Base-by-base conservation (phyloP, 1,284 basidiomycete species). In the Sporisorium exsertum region DNA sequence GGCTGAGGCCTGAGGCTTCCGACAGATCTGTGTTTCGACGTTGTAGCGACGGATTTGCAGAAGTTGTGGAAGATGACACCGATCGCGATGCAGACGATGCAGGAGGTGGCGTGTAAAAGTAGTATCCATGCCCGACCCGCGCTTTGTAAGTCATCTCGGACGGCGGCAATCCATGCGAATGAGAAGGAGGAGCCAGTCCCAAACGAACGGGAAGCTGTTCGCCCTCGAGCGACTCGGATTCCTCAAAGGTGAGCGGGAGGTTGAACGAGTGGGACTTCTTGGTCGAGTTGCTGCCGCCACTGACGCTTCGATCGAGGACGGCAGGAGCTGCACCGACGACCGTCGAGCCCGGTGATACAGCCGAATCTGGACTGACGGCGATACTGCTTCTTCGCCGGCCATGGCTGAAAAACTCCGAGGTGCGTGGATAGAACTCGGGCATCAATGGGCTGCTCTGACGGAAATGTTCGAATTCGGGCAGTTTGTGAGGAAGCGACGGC, bases 71-170 rank as follows among this genome's bases (percentile, higher is more conserved):
- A 1, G 52, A 22, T 5, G 56, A 16, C 6, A 51, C 12, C 4
- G 37, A 22, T 5, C 43, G 35, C 15, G 37, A 35, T 12, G 33
- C 33, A 35, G 40, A 40, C 29, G 29, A 5, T 22, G 37, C 42
- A 1, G 80, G 78, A 2, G 80, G 80, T 5, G 79, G 77, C 0
- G 68, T 79, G 40, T 59, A 79, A 37, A 81, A 79, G 57, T 80
- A 80, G 62, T 72, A 80, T 6, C 80, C 80, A 37, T 72, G 57
- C 3, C 65, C 71, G 3, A 69, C 66, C 20, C 59, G 58, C 2
- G 73, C 61, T 29, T 71, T 70, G 63, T 79, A 79, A 12, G 72
- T 69, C 42, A 60, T 56, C 20, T 58, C 64, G 45, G 65, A 59
- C 6, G 59, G 46, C 12, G 46, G 27, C 15, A 75, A 27, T 33